Conservation (phyloP, 495 filamentous ascomycete genomes). For the Neurospora discreta region DNA sequence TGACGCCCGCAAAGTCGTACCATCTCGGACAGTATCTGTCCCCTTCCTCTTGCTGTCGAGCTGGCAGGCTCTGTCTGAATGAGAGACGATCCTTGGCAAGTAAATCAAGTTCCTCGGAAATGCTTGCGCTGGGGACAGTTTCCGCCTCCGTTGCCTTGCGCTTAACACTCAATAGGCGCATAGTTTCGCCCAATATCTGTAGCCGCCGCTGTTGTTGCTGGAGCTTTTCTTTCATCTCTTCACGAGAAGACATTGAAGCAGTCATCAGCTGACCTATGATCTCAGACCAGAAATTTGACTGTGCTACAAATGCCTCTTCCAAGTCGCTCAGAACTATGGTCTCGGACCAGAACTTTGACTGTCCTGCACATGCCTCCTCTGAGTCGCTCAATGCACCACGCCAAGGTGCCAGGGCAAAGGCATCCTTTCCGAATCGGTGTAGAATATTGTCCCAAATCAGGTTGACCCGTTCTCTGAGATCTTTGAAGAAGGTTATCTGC, state of each 20-base stretch:
- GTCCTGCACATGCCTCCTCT: neutral
- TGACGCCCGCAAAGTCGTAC: neutral
- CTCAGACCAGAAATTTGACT: neutral
- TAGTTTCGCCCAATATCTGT: neutral
- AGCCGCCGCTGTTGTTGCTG: neutral
- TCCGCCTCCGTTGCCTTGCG: neutral
- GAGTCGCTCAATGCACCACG: neutral
- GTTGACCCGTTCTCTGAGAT: neutral
- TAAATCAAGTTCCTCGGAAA: neutral
- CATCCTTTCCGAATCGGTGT: neutral
- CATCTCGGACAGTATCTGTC: neutral
- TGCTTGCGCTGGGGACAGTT: neutral
- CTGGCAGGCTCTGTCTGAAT: neutral
- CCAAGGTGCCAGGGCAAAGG: neutral
- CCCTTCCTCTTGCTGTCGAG: neutral
- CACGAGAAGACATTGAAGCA: neutral
- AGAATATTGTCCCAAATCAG: neutral
- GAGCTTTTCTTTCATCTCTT: neutral
- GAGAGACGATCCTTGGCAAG: neutral
- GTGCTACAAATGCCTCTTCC: neutral
- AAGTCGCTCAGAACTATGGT: neutral
- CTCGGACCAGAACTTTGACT: neutral
- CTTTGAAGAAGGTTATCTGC: neutral
- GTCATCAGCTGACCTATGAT: neutral
- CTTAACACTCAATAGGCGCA: neutral